A percentile compares a stretch with the other conserved stretches of the same genome.
These are phyloP conservation scores for Sporothrix variecibatus DNA, from an alignment of 2,329 filamentous ascomycete species.

Conservation along the genomic window DNA sequence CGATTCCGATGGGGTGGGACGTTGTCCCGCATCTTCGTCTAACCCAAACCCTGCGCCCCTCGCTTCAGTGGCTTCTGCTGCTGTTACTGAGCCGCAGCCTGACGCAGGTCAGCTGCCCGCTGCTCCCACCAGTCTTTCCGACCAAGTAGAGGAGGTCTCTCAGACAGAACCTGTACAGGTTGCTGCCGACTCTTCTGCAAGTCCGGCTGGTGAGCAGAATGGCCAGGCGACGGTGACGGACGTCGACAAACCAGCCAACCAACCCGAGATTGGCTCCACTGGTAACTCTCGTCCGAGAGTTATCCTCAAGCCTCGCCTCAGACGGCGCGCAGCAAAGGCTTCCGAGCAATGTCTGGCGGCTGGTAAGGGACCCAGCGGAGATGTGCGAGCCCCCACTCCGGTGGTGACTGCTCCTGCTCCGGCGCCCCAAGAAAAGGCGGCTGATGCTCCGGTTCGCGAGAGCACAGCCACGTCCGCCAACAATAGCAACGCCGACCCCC, in stretches of 20 bases:
- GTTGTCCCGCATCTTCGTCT: not conserved
- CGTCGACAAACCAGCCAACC: not conserved
- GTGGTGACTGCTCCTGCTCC: not conserved
- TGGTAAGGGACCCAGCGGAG: not conserved
- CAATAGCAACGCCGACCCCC: not conserved
- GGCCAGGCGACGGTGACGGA: not conserved
- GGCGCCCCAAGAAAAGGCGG: not conserved
- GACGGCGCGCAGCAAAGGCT: not conserved
- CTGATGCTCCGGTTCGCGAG: not conserved
- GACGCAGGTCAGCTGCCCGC: not conserved
- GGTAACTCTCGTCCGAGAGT: no score
- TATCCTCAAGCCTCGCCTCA: not conserved
- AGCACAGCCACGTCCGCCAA: not conserved
- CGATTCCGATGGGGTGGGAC: not conserved
- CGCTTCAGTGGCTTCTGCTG: not conserved
- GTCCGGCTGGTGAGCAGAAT: slow-evolving; percentile 1
- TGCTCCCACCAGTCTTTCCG: not conserved
- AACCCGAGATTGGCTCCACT: not conserved
- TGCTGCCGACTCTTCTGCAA: not conserved
- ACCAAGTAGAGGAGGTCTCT: not conserved
- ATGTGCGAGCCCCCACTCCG: not conserved
- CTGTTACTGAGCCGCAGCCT: not conserved
- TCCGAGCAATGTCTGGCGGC: not conserved
- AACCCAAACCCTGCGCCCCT: not conserved
- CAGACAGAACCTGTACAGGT: not conserved